phyloP scores from a whole-genome alignment of 768 basidiomycete species.

The Tylopilus balloui region DNA sequence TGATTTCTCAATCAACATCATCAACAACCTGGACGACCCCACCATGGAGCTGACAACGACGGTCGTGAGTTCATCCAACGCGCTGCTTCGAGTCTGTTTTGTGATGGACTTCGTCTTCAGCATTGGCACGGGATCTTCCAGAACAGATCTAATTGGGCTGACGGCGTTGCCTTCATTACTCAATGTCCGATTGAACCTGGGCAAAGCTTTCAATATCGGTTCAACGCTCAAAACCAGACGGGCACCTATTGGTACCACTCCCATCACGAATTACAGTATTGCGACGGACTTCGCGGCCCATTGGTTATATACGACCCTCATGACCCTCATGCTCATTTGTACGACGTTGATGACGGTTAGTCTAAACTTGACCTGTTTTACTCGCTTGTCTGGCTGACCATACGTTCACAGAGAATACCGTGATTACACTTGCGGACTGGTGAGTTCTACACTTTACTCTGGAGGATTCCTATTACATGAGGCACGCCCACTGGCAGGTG shows the following conservation, averaged over 20 bases:
- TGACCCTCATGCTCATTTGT: slow-evolving; percentile 39
- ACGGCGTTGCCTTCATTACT: slow-evolving; percentile 41
- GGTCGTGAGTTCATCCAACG: slow-evolving; percentile 28
- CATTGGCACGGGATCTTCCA: slow-evolving; percentile 36
- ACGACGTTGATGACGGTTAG: slow-evolving; percentile 46
- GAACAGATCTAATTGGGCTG: slow-evolving; percentile 31
- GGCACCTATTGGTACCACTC: slow-evolving; percentile 52
- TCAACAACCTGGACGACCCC: slow-evolving; percentile 30
- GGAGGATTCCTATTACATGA: not conserved
- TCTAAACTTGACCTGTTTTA: not conserved
- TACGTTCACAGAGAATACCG: slow-evolving; percentile 32
- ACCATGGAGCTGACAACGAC: slow-evolving; percentile 34
- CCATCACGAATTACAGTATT: slow-evolving; percentile 37
- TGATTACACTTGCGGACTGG: slow-evolving; percentile 46
- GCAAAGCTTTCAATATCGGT: slow-evolving; percentile 39
- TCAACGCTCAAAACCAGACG: slow-evolving; percentile 35
- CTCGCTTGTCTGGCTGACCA: not conserved
- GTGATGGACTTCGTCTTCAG: slow-evolving; percentile 9
- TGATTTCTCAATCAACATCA: slow-evolving; percentile 35
- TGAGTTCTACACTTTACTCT: slow-evolving; percentile 16
- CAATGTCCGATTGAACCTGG: slow-evolving; percentile 43
- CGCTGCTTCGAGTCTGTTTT: not conserved
- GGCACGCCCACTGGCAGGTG: slow-evolving; percentile 24
- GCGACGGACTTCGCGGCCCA: slow-evolving; percentile 41
- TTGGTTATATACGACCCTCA: slow-evolving; percentile 44